Conservation (phyloP, 2,329 filamentous ascomycete species). For the Cladosporium velox region DNA sequence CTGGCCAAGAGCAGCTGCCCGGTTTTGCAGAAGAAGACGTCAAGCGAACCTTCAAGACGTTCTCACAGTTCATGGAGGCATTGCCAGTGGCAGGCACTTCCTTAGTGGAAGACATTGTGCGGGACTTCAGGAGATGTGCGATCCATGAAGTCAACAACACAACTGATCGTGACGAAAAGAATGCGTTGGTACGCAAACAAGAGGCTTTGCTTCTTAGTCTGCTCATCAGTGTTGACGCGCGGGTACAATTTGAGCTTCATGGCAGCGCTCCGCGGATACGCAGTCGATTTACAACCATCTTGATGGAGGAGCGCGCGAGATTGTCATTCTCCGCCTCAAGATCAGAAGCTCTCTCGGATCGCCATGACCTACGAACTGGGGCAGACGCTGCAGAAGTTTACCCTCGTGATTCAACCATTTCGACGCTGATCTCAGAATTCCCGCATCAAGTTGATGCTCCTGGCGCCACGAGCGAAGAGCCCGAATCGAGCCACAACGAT, state of each 20-base stretch:
- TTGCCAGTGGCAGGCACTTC: not conserved
- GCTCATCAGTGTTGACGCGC: conserved; percentile 1
- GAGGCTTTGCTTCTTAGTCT: conserved; percentile 2
- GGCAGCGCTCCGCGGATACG: not conserved
- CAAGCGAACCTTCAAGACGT: not conserved
- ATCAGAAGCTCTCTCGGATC: not conserved
- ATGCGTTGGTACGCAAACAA: not conserved
- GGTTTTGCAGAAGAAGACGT: not conserved
- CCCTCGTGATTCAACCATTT: not conserved
- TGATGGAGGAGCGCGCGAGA: not conserved
- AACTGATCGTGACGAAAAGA: not conserved
- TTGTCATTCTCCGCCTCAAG: not conserved
- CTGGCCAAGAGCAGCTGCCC: not conserved
- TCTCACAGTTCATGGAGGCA: not conserved
- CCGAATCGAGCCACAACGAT: no score
- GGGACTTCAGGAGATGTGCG: not conserved
- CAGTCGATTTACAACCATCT: not conserved
- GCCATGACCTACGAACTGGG: not conserved
- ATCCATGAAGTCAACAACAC: not conserved
- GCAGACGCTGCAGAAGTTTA: not conserved
- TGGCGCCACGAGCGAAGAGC: no score
- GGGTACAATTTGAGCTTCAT: not conserved
- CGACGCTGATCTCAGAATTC: no score
- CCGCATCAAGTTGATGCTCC: no score
- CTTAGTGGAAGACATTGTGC: not conserved